Evolutionary conservation across 306 rosid genomes (phyloP).

Genomic region (Quercus suber): DNA sequence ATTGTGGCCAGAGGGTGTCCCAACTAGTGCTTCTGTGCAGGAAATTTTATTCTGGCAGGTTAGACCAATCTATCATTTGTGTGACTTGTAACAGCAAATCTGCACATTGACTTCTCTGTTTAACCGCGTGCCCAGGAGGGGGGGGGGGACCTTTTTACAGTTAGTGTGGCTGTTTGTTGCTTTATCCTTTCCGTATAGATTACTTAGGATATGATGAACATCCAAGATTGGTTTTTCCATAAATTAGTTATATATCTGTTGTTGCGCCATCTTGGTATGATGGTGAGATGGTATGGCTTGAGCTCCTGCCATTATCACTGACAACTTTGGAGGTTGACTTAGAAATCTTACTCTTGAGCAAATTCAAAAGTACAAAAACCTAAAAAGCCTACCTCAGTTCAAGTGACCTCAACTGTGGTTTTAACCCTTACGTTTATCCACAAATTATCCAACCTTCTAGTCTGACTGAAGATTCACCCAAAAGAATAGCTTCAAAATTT

Average conservation of each 20-base stretch:
- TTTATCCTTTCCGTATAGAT: background rate
- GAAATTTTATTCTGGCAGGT: slow-evolving; percentile 85
- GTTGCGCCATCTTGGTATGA: background rate
- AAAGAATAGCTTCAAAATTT: no score
- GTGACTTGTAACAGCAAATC: background rate
- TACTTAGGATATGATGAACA: slow-evolving; percentile 1
- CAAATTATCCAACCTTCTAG: no score
- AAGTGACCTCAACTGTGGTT: no score
- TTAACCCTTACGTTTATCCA: no score
- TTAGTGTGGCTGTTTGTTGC: background rate
- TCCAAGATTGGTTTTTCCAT: slow-evolving; percentile 1
- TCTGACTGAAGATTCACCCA: no score
- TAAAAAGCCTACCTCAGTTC: no score
- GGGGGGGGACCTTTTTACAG: no score
- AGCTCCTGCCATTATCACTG: background rate
- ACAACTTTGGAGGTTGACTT: background rate
- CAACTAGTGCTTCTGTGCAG: slow-evolving; percentile 64
- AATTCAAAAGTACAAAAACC: no score
- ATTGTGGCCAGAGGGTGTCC: slow-evolving; percentile 85
- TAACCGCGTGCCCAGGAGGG: no score
- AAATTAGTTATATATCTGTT: background rate
- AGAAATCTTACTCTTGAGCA: background rate
- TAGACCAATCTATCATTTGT: slow-evolving; percentile 5
- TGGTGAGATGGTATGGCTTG: background rate
- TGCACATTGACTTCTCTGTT: no score